Percentiles rank a stretch among this genome's conserved stretches.
These are phyloP conservation scores for Leptodontidium sp. DNA, from an alignment of 2,329 filamentous ascomycete species.

Conservation along the genomic window DNA sequence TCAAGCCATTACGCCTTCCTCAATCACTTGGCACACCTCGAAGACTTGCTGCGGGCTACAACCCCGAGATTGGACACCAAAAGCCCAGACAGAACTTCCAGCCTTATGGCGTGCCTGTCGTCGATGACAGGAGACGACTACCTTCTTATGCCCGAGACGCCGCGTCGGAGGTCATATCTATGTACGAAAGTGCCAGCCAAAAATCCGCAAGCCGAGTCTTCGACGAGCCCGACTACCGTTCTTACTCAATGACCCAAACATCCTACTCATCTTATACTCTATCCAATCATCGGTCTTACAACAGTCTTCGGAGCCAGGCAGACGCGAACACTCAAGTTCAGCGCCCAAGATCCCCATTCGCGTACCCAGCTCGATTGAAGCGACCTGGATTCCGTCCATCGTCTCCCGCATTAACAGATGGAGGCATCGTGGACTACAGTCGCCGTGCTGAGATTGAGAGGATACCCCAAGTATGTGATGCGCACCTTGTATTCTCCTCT, in stretches of 20 bases:
- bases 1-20: conserved; percentile 52
- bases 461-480: conserved; percentile 40
- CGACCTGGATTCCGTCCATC: conserved; percentile 55
- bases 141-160: conserved; percentile 57
- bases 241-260: conserved; percentile 62
- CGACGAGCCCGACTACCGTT: conserved; percentile 56
- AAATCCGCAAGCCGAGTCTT: conserved; percentile 53
- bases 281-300: conserved; percentile 57
- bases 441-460: conserved; percentile 46
- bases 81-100: conserved; percentile 36
- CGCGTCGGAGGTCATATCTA: conserved; percentile 62
- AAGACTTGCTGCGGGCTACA: conserved; percentile 31
- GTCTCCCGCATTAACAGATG: conserved; percentile 46
- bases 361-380: conserved; percentile 64
- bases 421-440: conserved; percentile 45
- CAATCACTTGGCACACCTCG: conserved; percentile 38
- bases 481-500: not conserved
- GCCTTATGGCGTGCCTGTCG: conserved; percentile 41
- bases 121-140: conserved; percentile 55
- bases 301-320: conserved; percentile 57
- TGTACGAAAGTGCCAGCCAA: conserved; percentile 61
- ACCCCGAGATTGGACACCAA: conserved; percentile 31
- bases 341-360: conserved; percentile 65
- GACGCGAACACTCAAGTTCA: conserved; percentile 53
- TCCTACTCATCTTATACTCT: conserved; percentile 50